Percentiles rank a stretch among this genome's conserved stretches.
These are phyloP conservation scores for Arthrobotrys sinensis DNA, from an alignment of 2,329 filamentous ascomycete species.

Conservation along the genomic window DNA sequence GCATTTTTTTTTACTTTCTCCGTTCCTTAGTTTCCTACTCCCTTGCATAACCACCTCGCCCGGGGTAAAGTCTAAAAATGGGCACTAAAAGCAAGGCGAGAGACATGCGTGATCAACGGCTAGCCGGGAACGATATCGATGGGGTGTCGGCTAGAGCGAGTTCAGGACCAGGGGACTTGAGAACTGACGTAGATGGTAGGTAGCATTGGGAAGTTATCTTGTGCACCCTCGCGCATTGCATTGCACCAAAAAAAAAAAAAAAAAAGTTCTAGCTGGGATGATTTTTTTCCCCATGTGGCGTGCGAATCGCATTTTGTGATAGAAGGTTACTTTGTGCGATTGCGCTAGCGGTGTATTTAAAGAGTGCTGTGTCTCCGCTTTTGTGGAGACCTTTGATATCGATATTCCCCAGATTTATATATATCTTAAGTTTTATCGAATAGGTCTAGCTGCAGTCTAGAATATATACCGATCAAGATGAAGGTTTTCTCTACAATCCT, in stretches of 20 bases:
- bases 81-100: conserved; percentile 9
- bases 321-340: not conserved
- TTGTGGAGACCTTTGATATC: not conserved
- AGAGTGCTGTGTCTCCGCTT: not conserved
- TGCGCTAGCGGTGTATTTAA: conserved; percentile 1
- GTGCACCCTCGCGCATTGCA: not conserved
- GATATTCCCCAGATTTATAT: not conserved
- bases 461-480: conserved; percentile 17
- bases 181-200: conserved; percentile 50
- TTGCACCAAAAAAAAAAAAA: not conserved
- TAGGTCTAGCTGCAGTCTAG: not conserved
- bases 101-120: conserved; percentile 27
- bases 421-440: not conserved
- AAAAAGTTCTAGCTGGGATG: not conserved
- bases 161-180: conserved; percentile 21
- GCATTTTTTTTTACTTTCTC: not conserved
- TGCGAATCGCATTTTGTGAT: not conserved
- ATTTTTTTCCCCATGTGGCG: not conserved
- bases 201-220: conserved; percentile 28
- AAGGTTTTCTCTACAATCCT: conserved; percentile 22
- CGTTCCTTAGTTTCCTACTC: not conserved
- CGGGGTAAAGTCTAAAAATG: conserved; percentile 41
- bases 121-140: conserved; percentile 9
- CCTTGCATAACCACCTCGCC: not conserved
- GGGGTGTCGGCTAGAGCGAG: conserved; percentile 26